These are phyloP conservation scores for Shiraia sp. DNA, from an alignment of 2,329 filamentous ascomycete genomes.

Conservation along the genomic window DNA sequence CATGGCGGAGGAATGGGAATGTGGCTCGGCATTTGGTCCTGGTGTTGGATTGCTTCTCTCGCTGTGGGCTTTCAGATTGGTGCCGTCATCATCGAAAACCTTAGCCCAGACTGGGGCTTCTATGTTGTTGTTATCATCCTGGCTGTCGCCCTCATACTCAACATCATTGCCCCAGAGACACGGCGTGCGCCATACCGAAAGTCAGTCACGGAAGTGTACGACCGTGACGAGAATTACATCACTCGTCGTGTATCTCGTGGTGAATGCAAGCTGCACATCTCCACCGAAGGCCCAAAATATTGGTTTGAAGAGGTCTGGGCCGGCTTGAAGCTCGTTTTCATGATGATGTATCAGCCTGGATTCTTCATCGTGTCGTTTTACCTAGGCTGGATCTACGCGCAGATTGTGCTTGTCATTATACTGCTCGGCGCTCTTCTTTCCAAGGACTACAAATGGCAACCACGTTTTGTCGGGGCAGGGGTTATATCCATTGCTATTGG, in stretches of 20 bases:
- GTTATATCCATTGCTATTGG: conserved; percentile 70
- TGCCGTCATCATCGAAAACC: conserved; percentile 66
- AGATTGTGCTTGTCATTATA: conserved; percentile 73
- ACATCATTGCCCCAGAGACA: conserved; percentile 73
- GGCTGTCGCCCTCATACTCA: conserved; percentile 67
- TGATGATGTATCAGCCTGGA: conserved; percentile 75
- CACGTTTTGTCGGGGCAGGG: conserved; percentile 68
- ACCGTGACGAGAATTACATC: conserved; percentile 51
- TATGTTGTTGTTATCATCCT: conserved; percentile 72
- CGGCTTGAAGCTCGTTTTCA: conserved; percentile 65
- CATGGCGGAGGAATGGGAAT: conserved; percentile 78
- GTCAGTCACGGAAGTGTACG: conserved; percentile 65
- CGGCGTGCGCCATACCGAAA: conserved; percentile 69
- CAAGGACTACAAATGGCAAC: conserved; percentile 65
- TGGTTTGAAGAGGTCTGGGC: conserved; percentile 78
- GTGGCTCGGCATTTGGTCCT: conserved; percentile 69
- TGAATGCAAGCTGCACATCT: conserved; percentile 76
- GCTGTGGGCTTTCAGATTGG: conserved; percentile 73
- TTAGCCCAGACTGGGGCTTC: conserved; percentile 73
- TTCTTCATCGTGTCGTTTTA: conserved; percentile 76
- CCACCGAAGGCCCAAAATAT: conserved; percentile 71
- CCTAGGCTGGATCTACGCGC: conserved; percentile 76
- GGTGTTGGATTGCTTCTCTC: conserved; percentile 74
- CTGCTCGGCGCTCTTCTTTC: conserved; percentile 73
- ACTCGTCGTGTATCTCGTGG: conserved; percentile 66